Base-by-base conservation (phyloP, 2,329 filamentous ascomycete genomes). In the Neocucurbitaria cava region DNA sequence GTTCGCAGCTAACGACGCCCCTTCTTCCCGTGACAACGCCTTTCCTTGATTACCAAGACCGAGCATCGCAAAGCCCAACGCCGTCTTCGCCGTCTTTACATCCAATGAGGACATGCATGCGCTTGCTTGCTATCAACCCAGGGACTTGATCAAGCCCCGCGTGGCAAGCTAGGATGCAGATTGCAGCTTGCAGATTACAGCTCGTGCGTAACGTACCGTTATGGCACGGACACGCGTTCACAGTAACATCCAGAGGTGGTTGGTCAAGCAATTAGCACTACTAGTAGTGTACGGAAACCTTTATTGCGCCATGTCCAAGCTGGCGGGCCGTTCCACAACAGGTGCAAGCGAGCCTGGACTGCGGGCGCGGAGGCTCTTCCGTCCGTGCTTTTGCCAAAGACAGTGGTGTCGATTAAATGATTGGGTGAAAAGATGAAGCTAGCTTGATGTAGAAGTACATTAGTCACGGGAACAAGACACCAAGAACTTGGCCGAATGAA, bases 301-400 rank as follows among this genome's bases (percentile, higher is more conserved):
- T 23, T 9, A 23, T 30, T 46, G 20, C 33, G 23, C 20, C 24
- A 46, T 26, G 38, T 26, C 21, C 41, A 51, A 38, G 40, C 23
- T 45, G 17, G 33, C 58, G 48, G 52, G 33, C 54, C 49, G 58
- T 56, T n/a, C 54, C 48, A 61, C 48, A 40, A 39, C 48, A 56
- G 33, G 46, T 41, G 28, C 40, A 26, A 58, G 46, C 41, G 45
- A 40, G n/a, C 17, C 33, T 41, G 10, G 21, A 56, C 35, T n/a
- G 49, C 24, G 49, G 30, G 38, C 33, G 45, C 31, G 44, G 49
- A 49, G 41, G 42, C 46, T 50, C 42, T 46, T 30, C 43, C 38
- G 40, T 26, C 36, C 23, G 43, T 49, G 30, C 47, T 20, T 35
- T 36, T 36, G 18, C n/a, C n/a, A n/a, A n/a, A n/a, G 38, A 21